Conservation (phyloP, 371 early-diverging fungal genomes). For the Neoconidiobolus thromboides region DNA sequence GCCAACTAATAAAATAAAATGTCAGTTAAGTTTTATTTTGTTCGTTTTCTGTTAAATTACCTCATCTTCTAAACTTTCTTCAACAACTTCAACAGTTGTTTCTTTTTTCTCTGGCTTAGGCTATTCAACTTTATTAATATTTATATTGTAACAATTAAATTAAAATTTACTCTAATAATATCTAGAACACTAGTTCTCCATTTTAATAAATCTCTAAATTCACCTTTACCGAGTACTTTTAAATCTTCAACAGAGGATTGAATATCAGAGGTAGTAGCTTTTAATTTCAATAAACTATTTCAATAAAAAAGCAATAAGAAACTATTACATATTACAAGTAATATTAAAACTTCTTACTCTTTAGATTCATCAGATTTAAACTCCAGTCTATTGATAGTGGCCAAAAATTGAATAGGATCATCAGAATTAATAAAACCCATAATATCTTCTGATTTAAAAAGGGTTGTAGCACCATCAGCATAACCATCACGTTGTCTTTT, state of each 20-base stretch:
- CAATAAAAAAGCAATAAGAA: too few relatives aligned
- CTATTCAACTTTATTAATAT: conserved; percentile 1
- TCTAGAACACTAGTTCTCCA: conserved; percentile 67
- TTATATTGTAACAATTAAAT: neutral
- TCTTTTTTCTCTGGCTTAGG: conserved; percentile 22
- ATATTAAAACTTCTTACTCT: conserved; percentile 7
- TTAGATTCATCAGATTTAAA: conserved; percentile 47
- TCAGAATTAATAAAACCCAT: conserved; percentile 55
- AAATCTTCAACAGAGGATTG: conserved; percentile 63
- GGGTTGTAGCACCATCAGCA: conserved; percentile 80
- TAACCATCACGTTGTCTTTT: conserved; percentile 85
- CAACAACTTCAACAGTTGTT: conserved; percentile 25
- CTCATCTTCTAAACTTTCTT: conserved; percentile 29
- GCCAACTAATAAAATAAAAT: conserved; percentile 9
- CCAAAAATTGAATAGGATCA: conserved; percentile 62
- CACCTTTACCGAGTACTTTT: conserved; percentile 79
- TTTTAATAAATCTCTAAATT: conserved; percentile 70
- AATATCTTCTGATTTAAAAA: conserved; percentile 46
- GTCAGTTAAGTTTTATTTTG: too few relatives aligned
- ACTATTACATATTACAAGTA: too few relatives aligned
- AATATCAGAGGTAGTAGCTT: conserved; percentile 63
- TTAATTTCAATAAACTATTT: conserved; percentile 24
- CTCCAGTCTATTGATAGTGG: conserved; percentile 43
- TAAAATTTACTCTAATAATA: conserved; percentile 22
- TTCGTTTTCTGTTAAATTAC: conserved; percentile 3